Conservation (phyloP, 2,329 filamentous ascomycete species). For the Colletotrichum camelliae region DNA sequence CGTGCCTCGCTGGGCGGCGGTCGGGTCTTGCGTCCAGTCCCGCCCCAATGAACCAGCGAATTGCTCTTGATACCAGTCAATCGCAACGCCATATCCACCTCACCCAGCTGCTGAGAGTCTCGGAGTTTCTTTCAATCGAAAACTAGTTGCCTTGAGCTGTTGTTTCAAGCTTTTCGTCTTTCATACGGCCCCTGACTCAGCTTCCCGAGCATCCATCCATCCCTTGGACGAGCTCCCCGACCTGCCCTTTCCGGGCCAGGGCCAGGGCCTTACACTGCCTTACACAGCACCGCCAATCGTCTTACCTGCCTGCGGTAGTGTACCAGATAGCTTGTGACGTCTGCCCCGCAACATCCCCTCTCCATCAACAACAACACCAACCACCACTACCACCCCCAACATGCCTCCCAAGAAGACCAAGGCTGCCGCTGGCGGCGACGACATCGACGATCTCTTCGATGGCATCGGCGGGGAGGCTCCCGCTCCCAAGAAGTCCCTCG, state of each 20-base stretch:
- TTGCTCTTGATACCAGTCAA: neutral
- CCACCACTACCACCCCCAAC: slow-evolving; percentile 1
- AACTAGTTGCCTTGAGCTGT: neutral
- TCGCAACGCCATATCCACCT: neutral
- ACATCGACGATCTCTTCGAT: slow-evolving; percentile 70
- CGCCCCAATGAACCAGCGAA: neutral
- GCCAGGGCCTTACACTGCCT: neutral
- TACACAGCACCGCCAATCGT: neutral
- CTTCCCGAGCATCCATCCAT: slow-evolving; percentile 3
- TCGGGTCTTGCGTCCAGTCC: neutral
- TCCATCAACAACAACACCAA: neutral
- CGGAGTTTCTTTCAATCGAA: neutral
- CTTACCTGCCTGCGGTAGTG: neutral
- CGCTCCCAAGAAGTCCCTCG: slow-evolving; percentile 51
- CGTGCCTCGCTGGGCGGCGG: neutral
- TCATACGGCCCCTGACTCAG: slow-evolving; percentile 10
- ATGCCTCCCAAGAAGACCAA: slow-evolving; percentile 70
- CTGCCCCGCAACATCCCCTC: slow-evolving; percentile 9
- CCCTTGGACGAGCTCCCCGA: neutral
- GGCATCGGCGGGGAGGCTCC: slow-evolving; percentile 61
- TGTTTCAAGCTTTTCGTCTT: neutral
- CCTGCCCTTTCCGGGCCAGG: neutral
- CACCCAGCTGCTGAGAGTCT: neutral
- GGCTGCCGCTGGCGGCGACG: slow-evolving; percentile 61
- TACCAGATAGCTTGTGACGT: slow-evolving; percentile 9